Evolutionary conservation across 768 basidiomycete genomes (phyloP), one percentile per base, ranked within the genome.

Genomic region (Naematelia encephala): DNA sequence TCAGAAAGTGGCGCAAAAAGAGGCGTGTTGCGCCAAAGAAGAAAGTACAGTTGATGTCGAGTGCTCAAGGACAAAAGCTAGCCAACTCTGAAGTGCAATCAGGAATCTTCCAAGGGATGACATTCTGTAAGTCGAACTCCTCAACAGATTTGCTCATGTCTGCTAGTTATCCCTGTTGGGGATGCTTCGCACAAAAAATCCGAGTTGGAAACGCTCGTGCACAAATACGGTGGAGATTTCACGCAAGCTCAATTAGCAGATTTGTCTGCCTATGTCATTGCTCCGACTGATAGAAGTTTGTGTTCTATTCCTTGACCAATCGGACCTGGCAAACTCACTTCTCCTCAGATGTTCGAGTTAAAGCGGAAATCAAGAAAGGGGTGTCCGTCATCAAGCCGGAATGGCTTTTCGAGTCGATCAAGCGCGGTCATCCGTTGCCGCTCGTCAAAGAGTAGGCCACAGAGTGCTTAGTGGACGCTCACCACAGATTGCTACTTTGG

Each of bases 341-440:
- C 56, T 34, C n/a, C 22, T 14, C 22, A 43, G 45, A 71, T 67
- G 50, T 62, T 66, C 69, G 3, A 28, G 66, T 66, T 11, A 56
- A 57, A 26, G 65, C 86, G 84, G 73, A 75, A 84, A 86, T 90
- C 51, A 81, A 86, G 57, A 89, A 88, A 67, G 86, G 82, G 2
- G 79, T 80, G 0, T 79, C 85, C 56, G 84, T 94, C 51, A 78
- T 94, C 59, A 85, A 82, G 56, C 90, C 93, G 0, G 78, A 82
- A 26, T 98, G 92, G 91, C 80, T 98, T 54, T 70, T 81, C 34
- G 89, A 91, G 69, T 92, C 87, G 22, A 81, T 93, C n/a, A 80
- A 81, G 4, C 78, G 79, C 26, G 82, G 81, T 11, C 79, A 82
- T 57, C 79, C 80, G 19, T 76, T 84, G 25, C 86, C 89, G 0